phyloP scores from a whole-genome alignment of 805 yeast genomes.

The Hanseniaspora valbyensis region DNA sequence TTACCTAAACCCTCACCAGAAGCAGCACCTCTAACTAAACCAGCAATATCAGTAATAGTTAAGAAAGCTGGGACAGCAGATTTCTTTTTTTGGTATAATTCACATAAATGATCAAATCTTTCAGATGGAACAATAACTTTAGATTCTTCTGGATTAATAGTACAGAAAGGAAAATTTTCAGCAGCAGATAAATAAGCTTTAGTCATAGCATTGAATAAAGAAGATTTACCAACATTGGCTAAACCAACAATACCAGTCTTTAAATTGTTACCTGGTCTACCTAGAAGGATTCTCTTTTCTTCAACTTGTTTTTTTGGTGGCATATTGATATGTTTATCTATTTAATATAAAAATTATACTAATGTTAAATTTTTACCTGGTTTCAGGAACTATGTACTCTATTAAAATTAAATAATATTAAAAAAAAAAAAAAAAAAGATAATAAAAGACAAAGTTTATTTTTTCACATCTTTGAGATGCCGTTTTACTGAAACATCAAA shows the following conservation, averaged over 20 bases:
- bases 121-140: conserved; percentile 87
- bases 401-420: no score
- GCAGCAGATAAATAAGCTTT: conserved; percentile 59
- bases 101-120: conserved; percentile 66
- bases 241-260: conserved; percentile 65
- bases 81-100: conserved; percentile 67
- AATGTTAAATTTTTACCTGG: no score
- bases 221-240: conserved; percentile 71
- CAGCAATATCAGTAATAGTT: conserved; percentile 94
- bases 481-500: no score
- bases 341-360: no score
- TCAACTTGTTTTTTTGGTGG: conserved; percentile 36
- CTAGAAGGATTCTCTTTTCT: conserved; percentile 59
- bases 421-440: no score
- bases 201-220: conserved; percentile 73
- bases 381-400: no score
- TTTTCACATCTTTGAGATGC: no score
- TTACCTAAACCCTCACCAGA: conserved; percentile 97
- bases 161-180: conserved; percentile 73
- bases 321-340: conserved; percentile 20
- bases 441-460: no score
- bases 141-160: conserved; percentile 96
- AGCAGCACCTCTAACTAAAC: conserved; percentile 92
- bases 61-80: conserved; percentile 82
- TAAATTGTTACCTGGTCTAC: conserved; percentile 56